These are phyloP conservation scores for Halophytophthora polymorphica DNA, from an alignment of 352 stramenopile species.

Conservation along the genomic window DNA sequence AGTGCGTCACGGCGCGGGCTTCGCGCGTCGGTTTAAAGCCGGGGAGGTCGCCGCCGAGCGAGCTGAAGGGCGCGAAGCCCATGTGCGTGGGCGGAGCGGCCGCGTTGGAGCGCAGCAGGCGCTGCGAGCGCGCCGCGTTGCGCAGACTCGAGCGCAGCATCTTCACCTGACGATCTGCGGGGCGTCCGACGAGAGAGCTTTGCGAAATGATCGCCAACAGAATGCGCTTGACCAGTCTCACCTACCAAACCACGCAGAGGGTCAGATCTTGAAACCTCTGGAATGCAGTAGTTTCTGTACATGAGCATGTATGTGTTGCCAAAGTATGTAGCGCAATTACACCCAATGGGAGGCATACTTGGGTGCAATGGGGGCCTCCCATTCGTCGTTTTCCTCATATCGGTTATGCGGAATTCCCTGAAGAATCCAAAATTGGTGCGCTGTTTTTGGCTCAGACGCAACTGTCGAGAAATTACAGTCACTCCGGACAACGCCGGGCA, in stretches of 20 bases:
- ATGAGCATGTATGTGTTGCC: not conserved
- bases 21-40: slow-evolving; percentile 1
- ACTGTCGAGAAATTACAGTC: too few relatives aligned
- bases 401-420: too few relatives aligned
- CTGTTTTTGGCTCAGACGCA: too few relatives aligned
- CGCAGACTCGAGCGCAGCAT: slow-evolving; percentile 50
- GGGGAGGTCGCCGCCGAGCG: slow-evolving; percentile 15
- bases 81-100: slow-evolving; percentile 1
- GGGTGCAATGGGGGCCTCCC: too few relatives aligned
- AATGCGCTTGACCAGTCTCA: not conserved
- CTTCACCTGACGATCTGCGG: not conserved
- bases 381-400: too few relatives aligned
- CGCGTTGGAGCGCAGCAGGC: slow-evolving; percentile 21
- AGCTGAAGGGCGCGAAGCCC: slow-evolving; percentile 8
- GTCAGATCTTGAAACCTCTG: too few relatives aligned
- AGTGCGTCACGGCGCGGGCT: slow-evolving; percentile 1
- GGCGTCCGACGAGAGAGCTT: slow-evolving; percentile 5
- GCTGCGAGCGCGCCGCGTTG: slow-evolving; percentile 33
- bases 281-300: not conserved
- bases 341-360: too few relatives aligned
- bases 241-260: not conserved
- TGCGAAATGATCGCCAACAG: not conserved
- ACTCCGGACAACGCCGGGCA: too few relatives aligned
- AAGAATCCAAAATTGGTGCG: too few relatives aligned
- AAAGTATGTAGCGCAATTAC: too few relatives aligned